phyloP scores from a whole-genome alignment of 495 filamentous ascomycete species.

The Lichenothelia convexa region DNA sequence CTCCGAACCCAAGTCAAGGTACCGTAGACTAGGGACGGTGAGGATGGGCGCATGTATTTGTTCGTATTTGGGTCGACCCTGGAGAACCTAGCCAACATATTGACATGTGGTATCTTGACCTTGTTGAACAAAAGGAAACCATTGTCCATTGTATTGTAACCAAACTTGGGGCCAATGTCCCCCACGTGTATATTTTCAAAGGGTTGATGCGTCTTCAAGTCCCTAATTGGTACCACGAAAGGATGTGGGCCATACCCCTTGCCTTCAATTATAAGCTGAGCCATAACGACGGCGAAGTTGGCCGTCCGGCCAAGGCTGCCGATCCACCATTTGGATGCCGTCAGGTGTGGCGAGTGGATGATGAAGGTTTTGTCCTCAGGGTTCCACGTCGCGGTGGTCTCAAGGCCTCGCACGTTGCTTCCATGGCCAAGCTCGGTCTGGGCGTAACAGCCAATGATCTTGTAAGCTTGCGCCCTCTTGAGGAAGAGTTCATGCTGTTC shows the following conservation, averaged over 20 bases:
- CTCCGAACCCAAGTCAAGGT: slow-evolving; percentile 56
- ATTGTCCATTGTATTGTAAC: slow-evolving; percentile 58
- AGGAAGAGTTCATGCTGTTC: slow-evolving; percentile 54
- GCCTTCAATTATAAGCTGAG: slow-evolving; percentile 43
- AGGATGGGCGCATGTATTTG: slow-evolving; percentile 43
- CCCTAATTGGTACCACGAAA: slow-evolving; percentile 57
- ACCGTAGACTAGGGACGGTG: slow-evolving; percentile 48
- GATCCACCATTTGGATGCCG: slow-evolving; percentile 65
- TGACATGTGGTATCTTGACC: slow-evolving; percentile 46
- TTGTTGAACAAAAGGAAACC: slow-evolving; percentile 57
- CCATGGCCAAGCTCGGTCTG: slow-evolving; percentile 64
- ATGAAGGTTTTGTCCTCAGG: slow-evolving; percentile 47
- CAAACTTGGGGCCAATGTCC: slow-evolving; percentile 59
- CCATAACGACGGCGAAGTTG: slow-evolving; percentile 60
- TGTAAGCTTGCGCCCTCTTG: slow-evolving; percentile 40
- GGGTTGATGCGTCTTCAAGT: slow-evolving; percentile 50
- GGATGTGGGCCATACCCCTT: slow-evolving; percentile 54
- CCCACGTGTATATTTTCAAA: slow-evolving; percentile 52
- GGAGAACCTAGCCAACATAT: slow-evolving; percentile 50
- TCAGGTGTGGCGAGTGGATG: slow-evolving; percentile 47
- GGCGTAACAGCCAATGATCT: slow-evolving; percentile 58
- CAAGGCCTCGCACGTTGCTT: slow-evolving; percentile 53
- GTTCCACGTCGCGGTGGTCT: slow-evolving; percentile 58
- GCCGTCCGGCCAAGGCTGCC: slow-evolving; percentile 53
- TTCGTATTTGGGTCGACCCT: slow-evolving; percentile 40